Evolutionary conservation across 306 rosid genomes (phyloP), one percentile per base, ranked within the genome.

Genomic region (Ziziphus jujuba): DNA sequence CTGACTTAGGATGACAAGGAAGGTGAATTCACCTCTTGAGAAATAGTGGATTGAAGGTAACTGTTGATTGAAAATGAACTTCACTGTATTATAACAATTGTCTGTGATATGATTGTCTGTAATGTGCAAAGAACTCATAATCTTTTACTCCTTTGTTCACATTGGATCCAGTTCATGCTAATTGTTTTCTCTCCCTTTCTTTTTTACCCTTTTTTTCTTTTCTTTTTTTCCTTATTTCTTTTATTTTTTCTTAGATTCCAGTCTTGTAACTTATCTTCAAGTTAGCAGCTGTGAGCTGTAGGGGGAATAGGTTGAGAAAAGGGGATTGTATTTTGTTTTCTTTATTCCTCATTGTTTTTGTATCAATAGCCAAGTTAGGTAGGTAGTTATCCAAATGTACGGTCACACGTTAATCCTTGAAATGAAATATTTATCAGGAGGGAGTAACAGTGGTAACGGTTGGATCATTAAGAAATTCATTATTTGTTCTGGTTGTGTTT

Each of bases 1-100:
- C 84, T 83, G 80, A 81, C 82, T 71, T 64, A 68, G 31, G 77
- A 75, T 81, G 73, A 79, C 73, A 84, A 78, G 33, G 85, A 88
- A 71, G 96, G 97, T 84, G 91, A 78, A 80, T 84, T 84, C 84
- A 80, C 83, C 91, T 51, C 72, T 78, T 65, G 81, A 78, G 70
- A 85, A 71, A 66, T 76, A n/a, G 83, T 75, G 84, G 82, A 75
- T 67, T 72, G 74, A 80, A 85, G 90, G 86, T 85, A 81, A 73
- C 83, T 69, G 58, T 70, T 81, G 77, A 49, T 28, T 75, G 69
- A 72, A 78, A 85, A 67, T 36, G 84, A 79, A 81, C 83, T 69
- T 50, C 28, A 33, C 66, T 83, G 89, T 87, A 79, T 40, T 59
- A 82, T 81, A 79, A 76, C 79, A 77, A 47, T 79, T 63, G 70